Conservation (phyloP, 768 basidiomycete genomes). For the Coprinopsis marcescibilis region DNA sequence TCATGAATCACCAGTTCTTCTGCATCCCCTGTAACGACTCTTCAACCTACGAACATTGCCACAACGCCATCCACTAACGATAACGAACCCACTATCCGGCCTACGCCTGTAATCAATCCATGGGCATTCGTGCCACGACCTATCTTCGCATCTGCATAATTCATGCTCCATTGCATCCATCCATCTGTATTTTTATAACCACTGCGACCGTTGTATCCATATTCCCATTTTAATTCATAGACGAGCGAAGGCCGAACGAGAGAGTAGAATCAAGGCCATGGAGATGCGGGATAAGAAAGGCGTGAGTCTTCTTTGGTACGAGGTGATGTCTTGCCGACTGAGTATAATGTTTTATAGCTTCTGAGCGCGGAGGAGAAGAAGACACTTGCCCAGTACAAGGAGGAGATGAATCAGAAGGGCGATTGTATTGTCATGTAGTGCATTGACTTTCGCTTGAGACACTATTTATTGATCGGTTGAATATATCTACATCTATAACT, state of each 20-base stretch:
- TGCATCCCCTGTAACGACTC: conserved; percentile 13
- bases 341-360: conserved; percentile 28
- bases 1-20: conserved; percentile 60
- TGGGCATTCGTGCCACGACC: conserved; percentile 55
- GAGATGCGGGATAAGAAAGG: conserved; percentile 71
- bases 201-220: conserved; percentile 15
- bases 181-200: conserved; percentile 19
- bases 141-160: conserved; percentile 63
- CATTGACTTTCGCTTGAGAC: background rate
- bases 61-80: conserved; percentile 15
- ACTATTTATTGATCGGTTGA: conserved; percentile 10
- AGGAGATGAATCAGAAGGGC: conserved; percentile 35
- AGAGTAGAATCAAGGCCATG: conserved; percentile 66
- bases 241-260: conserved; percentile 69
- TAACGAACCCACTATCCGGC: conserved; percentile 28
- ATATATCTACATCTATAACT: conserved; percentile 6
- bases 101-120: conserved; percentile 32
- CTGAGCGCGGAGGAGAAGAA: conserved; percentile 61
- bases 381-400: conserved; percentile 47
- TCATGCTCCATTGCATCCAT: background rate
- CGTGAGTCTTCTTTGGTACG: conserved; percentile 33
- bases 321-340: background rate
- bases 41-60: conserved; percentile 11
- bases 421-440: conserved; percentile 54
- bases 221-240: conserved; percentile 28